phyloP scores from a whole-genome alignment of 352 stramenopile species.

The Phytopythium cucurbitacearum region DNA sequence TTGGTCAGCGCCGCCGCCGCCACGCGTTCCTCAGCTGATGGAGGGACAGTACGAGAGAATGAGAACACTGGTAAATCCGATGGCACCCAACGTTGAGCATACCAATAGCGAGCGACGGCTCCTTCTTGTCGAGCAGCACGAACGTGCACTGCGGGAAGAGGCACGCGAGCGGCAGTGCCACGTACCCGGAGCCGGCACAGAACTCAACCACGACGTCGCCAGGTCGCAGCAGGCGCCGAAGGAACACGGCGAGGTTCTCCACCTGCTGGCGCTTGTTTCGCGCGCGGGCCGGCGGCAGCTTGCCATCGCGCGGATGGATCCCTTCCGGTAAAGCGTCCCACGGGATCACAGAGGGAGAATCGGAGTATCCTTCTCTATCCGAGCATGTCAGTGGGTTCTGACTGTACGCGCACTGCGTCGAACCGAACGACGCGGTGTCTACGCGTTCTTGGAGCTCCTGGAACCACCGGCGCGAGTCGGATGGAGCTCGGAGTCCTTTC shows the following conservation, averaged over 20 bases:
- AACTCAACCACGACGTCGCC: slow-evolving; percentile 82
- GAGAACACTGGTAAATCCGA: background rate
- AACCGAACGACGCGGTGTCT: slow-evolving; percentile 35
- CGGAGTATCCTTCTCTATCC: slow-evolving; percentile 7
- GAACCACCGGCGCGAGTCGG: slow-evolving; percentile 64
- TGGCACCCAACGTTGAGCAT: background rate
- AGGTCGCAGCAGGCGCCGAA: slow-evolving; percentile 53
- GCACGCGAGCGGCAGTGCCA: slow-evolving; percentile 67
- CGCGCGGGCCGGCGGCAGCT: slow-evolving; percentile 43
- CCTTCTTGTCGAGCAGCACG: slow-evolving; percentile 76
- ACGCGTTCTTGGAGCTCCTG: slow-evolving; percentile 61
- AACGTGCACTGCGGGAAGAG: slow-evolving; percentile 73
- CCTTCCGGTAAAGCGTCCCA: slow-evolving; percentile 55
- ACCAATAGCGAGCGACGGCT: slow-evolving; percentile 75
- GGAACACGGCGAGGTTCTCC: slow-evolving; percentile 72
- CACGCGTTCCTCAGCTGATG: slow-evolving; percentile 57
- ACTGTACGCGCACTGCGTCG: slow-evolving; percentile 28
- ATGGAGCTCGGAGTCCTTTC: slow-evolving; percentile 38
- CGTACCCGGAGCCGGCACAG: slow-evolving; percentile 73
- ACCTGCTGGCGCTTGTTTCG: slow-evolving; percentile 76
- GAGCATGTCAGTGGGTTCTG: slow-evolving; percentile 61
- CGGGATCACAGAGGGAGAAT: slow-evolving; percentile 31
- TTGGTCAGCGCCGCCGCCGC: slow-evolving; percentile 52
- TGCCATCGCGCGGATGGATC: slow-evolving; percentile 68
- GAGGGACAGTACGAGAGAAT: background rate